Percentiles rank a stretch among this genome's conserved stretches.
These are phyloP conservation scores for Nicotiana noctiflora DNA, from an alignment of 257 asterid species.

Conservation along the genomic window DNA sequence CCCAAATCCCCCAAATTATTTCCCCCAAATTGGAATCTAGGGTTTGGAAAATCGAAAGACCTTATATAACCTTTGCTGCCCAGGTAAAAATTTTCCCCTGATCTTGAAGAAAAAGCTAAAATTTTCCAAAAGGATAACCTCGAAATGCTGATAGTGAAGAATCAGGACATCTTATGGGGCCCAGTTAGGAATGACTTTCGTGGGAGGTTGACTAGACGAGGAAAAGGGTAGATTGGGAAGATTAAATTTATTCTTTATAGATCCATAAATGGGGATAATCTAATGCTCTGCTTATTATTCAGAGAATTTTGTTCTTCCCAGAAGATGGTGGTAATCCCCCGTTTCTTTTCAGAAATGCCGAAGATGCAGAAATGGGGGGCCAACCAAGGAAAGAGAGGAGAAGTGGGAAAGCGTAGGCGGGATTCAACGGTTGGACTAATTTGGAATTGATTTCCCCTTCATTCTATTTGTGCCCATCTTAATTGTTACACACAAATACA, in stretches of 20 bases:
- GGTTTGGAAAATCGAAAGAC: not conserved
- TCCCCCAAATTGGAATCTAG: not conserved
- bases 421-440: constrained; percentile 10
- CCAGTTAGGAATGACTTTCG: not conserved
- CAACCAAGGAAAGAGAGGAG: constrained; percentile 6
- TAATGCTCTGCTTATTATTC: not conserved
- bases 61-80: not conserved
- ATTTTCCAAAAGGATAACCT: not conserved
- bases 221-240: not conserved
- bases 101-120: constrained; percentile 5
- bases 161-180: too few species aligned
- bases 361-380: constrained; percentile 17
- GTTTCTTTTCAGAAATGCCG: not conserved
- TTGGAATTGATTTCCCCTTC: not conserved
- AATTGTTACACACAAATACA: not conserved
- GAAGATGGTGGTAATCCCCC: constrained; percentile 9
- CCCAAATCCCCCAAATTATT: constrained; percentile 9
- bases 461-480: not conserved
- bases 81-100: not conserved
- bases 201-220: not conserved
- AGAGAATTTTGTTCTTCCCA: not conserved
- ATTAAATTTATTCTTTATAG: not conserved
- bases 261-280: not conserved
- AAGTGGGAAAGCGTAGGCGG: not conserved
- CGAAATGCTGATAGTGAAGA: not conserved